Evolutionary conservation across 2,329 filamentous ascomycete species (phyloP), one percentile per base, ranked within the genome.

Genomic region (Alternaria conjuncta): DNA sequence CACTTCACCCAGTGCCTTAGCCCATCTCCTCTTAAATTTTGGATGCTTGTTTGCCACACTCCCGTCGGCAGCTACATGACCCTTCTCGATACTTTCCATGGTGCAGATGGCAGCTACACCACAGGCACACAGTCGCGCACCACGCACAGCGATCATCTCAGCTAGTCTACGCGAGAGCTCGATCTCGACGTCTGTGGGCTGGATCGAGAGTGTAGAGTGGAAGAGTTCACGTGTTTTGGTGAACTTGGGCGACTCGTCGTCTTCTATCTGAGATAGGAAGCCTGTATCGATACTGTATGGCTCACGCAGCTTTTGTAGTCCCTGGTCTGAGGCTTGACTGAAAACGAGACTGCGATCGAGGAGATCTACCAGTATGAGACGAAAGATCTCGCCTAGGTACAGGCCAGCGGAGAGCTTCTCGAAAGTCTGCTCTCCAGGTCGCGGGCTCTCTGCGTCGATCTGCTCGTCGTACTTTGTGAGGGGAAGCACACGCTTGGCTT

Each of bases 231-330:
- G 66, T 4, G 76, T 75, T 3, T 63, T 47, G 3, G 64, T 20
- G 49, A 77, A 69, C 3, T 32, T 25, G 6, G 60, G 57, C 5
- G 70, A 75, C 12, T 66, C 64, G 58, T 81, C 78, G 55, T 96
- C 92, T 82, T 97, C 95, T 73, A 97, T 92, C 61, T 89, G 86
- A 12, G 93, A 94, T 58, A 97, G 85, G 87, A 97, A 96, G 11
- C 93, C 97, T 6, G 95, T 90, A 80, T 97, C 94, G 25, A 97
- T 84, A 3, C 88, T 89, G 81, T 97, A 97, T 4, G 93, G 86
- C 79, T 92, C 92, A 74, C 90, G 89, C 61, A 98, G 86, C 86
- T 54, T 87, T 84, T 64, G 92, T 90, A 71, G 32, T 36, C 32
- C 32, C 32, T 36, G 32, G 15, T 36, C 32, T 36, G 53, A 44